These are phyloP conservation scores for Zostera marina DNA, from an alignment of 116 monocot genomes.

Conservation along the genomic window DNA sequence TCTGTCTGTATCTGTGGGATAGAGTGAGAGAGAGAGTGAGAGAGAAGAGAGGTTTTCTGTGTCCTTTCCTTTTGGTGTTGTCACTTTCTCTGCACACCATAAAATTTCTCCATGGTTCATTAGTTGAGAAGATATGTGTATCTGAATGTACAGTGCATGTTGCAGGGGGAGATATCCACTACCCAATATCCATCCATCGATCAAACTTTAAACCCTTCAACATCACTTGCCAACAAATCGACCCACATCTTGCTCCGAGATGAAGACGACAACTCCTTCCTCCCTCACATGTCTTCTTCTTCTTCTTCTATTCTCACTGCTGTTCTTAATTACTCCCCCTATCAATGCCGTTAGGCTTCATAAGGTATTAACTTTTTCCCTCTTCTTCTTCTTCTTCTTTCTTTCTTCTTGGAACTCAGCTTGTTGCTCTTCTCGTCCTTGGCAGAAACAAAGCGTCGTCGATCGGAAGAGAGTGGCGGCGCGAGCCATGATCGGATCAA, in stretches of 20 bases:
- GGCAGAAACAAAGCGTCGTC: constrained; percentile 3
- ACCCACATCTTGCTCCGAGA: background rate
- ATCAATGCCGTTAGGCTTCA: constrained; percentile 1
- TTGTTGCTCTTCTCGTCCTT: background rate
- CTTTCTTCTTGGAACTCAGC: background rate
- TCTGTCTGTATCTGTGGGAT: background rate
- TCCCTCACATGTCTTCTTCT: background rate
- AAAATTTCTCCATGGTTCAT: background rate
- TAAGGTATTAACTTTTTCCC: background rate
- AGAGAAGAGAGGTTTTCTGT: background rate
- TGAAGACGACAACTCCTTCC: background rate
- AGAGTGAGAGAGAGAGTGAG: too few relatives aligned
- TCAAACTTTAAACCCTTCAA: background rate
- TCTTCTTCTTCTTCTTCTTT: too few relatives aligned
- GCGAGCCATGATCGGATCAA: constrained; percentile 35
- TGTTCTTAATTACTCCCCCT: constrained; percentile 3
- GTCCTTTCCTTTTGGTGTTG: background rate
- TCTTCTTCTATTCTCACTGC: constrained; percentile 4
- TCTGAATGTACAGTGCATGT: background rate
- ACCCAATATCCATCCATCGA: too few relatives aligned
- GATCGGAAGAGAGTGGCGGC: constrained; percentile 1
- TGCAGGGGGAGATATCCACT: constrained; percentile 3
- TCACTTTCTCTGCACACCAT: constrained; percentile 2
- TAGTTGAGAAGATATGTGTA: background rate
- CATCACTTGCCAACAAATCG: background rate